Base-by-base conservation (phyloP, 768 basidiomycete species). In the Tricholomella constricta region DNA sequence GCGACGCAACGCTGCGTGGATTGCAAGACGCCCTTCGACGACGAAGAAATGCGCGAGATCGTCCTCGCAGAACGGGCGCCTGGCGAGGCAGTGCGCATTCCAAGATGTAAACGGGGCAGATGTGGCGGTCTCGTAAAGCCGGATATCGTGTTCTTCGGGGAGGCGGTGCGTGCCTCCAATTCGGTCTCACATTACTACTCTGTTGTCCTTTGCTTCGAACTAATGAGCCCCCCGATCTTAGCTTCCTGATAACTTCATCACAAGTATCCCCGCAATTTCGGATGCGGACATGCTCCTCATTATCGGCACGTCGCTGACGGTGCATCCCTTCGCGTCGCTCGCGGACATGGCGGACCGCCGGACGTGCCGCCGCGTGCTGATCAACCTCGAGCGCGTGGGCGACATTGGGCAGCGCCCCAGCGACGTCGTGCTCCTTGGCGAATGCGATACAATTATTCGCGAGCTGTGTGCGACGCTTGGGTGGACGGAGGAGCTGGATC, bases 101-200 rank as follows among this genome's bases (percentile, higher is more conserved):
- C 94, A 5, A 77, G 72, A 43, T 98, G 96, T 65, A 51, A 55
- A 29, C 14, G 40, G 5, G 67, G 67, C 25, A 52, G 51, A 4
- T 94, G 93, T 57, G 74, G 72, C 1, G 92, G 91, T 0, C 74
- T 91, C 34, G 85, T 94, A 14, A 94, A 95, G 68, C 93, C 93
- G n/a, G 90, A 96, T 62, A 96, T 96, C 37, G 91, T 96, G 11
- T 95, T 96, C 71, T 95, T 96, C 62, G 93, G 94, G 20, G 89
- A 93, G 70, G 64, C 78, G 32, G 86, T 89, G 64, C 27, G 84
- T 72, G 14, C 23, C n/a, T 45, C 14, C 51, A 17, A 6, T 55
- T 12, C 11, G n/a, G n/a, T n/a, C n/a, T n/a, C n/a, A n/a, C n/a
- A n/a, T n/a, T n/a, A n/a, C n/a, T n/a, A n/a, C n/a, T n/a, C n/a